Evolutionary conservation across 2,329 filamentous ascomycete genomes (phyloP), one percentile per base, ranked within the genome.

Genomic region (Periconia macrospinosa): DNA sequence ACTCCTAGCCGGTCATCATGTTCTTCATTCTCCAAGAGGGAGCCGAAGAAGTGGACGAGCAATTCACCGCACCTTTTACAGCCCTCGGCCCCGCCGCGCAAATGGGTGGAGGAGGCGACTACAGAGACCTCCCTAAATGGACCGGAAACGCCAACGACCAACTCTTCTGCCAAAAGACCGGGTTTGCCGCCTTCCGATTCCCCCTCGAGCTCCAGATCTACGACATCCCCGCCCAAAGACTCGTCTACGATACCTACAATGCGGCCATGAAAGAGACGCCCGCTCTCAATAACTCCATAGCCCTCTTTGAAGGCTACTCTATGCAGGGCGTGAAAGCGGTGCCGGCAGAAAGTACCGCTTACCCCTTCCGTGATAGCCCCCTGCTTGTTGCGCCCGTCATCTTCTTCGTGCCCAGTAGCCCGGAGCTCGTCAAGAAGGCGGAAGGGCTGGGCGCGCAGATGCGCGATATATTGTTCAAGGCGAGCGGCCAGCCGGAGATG

Each of bases 131-230:
- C 10, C 23, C 44, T 13, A 13, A 5, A 18, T 52, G 50, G 50
- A 47, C 40, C 23, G 20, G 51, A 27, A 49, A 50, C n/a, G 41
- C 51, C 7, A 35, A 53, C 1, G 17, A 33, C 19, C 41, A 48
- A 3, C 10, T 40, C 15, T 35, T 55, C 9, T 61, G 54, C 40
- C 50, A 47, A 10, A 27, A 44, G 20, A 2, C 10, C 23, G 54
- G 57, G 11, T 44, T 27, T 1, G 53, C 48, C 10, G 20, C 51
- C 11, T 19, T 48, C 9, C 40, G 49, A 8, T 54, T 55, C 30
- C 57, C 57, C 1, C 50, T 53, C 9, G 57, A 59, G 33, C 27
- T 52, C n/a, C 46, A 47, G 15, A 45, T 45, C 8, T 56, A 59
- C 45, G 49, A 59, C 42, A 27, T 58, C 17, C 43, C 43, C 17